A percentile compares a stretch with the other conserved stretches of the same genome.
phyloP scores from a whole-genome alignment of 2,329 filamentous ascomycete genomes.

The Aspergillus costaricaensis region DNA sequence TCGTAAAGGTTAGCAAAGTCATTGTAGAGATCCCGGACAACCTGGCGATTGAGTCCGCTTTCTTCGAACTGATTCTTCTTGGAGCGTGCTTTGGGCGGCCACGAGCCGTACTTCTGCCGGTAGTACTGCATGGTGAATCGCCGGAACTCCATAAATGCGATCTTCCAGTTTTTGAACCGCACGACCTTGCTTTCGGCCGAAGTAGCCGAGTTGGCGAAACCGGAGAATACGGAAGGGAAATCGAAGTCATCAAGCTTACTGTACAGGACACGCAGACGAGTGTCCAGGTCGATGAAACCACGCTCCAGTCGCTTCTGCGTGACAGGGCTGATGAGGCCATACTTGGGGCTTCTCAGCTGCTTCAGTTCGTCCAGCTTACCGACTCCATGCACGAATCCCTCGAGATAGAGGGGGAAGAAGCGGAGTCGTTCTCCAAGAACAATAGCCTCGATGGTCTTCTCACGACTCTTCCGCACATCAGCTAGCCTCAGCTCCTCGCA shows the following conservation, averaged over 20 bases:
- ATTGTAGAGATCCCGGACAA: constrained; percentile 77
- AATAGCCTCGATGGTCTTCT: constrained; percentile 86
- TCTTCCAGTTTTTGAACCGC: constrained; percentile 81
- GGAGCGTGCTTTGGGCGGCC: constrained; percentile 87
- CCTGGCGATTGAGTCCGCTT: constrained; percentile 80
- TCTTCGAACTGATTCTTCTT: constrained; percentile 91
- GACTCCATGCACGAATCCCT: constrained; percentile 87
- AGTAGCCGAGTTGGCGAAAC: constrained; percentile 81
- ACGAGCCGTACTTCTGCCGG: constrained; percentile 66
- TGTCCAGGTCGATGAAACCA: constrained; percentile 75
- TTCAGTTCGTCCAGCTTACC: constrained; percentile 79
- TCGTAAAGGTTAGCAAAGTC: constrained; percentile 89
- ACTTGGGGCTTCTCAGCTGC: constrained; percentile 68
- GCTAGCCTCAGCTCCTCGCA: constrained; percentile 74
- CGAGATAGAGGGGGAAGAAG: constrained; percentile 78
- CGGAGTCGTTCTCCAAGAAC: constrained; percentile 88
- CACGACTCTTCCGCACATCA: constrained; percentile 77
- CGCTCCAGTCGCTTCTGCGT: constrained; percentile 81
- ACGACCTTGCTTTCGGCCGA: constrained; percentile 73
- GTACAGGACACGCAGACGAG: constrained; percentile 70
- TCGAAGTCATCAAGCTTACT: constrained; percentile 82
- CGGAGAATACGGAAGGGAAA: constrained; percentile 85
- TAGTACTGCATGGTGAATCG: constrained; percentile 73
- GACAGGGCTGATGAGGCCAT: constrained; percentile 65
- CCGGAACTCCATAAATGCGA: constrained; percentile 72